Evolutionary conservation across 2,329 filamentous ascomycete genomes (phyloP), one percentile per base, ranked within the genome.

Genomic region (Botrytis deweyae): DNA sequence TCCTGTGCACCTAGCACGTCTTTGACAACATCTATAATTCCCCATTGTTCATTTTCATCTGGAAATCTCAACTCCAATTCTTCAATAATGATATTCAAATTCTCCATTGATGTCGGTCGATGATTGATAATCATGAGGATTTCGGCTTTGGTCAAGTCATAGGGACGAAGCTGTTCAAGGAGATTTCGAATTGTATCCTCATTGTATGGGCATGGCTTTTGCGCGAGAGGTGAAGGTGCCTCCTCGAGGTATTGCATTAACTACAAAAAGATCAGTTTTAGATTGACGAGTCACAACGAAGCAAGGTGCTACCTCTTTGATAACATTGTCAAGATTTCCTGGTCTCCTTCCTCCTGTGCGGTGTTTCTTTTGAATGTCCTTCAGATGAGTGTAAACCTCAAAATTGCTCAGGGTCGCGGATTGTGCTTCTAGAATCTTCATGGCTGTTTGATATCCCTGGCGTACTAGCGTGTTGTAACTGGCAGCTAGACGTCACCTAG

Each of bases 341-440:
- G 72, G 69, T 63, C 70, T 72, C 67, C 70, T 72, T 44, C 70
- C 70, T 72, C 70, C 70, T 14, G 44, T 70, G 25, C 72, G 55
- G 33, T 58, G 64, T 70, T 73, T 73, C 10, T 16, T 82, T 70
- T 85, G 85, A 79, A 89, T 87, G 65, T 90, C 86, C 9, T 83
- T 83, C 58, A 94, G 83, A 78, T 93, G 91, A 73, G 87, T 85
- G 78, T 90, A 90, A 76, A 94, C 91, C 84, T 94, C 92, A 76
- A 88, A 91, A 82, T 94, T 94, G 81, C 89, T 89, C 79, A 94
- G 85, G 61, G 91, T 86, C 8, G 90, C 91, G 44, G 89, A 89
- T 80, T 93, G 91, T 4, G 91, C 85, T 79, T 92, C 91, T 78
- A 93, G 83, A 79, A 94, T 88, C 87, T 93, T 91, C 89, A 91